phyloP scores from a whole-genome alignment of 768 basidiomycete genomes.

The Xanthoconium purpureum region DNA sequence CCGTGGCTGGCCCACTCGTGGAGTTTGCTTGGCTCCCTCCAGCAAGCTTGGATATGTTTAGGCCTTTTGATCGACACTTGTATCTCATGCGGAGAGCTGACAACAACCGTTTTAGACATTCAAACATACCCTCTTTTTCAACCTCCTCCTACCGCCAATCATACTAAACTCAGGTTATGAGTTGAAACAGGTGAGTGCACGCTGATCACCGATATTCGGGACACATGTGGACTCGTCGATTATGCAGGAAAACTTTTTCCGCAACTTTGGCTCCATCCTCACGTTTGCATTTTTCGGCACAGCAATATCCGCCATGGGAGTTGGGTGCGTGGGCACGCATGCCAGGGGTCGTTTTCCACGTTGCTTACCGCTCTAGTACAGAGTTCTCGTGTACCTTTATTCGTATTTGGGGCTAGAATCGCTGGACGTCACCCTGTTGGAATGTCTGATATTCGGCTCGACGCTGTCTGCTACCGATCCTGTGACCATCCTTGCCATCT shows the following conservation, averaged over 20 bases:
- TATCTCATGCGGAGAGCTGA: constrained; percentile 3
- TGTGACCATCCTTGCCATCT: constrained; percentile 96
- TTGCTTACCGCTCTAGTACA: constrained; percentile 53
- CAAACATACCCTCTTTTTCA: constrained; percentile 97
- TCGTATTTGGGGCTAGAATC: constrained; percentile 91
- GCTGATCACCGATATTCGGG: background rate
- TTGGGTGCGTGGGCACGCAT: constrained; percentile 64
- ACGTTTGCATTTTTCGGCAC: constrained; percentile 94
- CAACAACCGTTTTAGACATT: constrained; percentile 63
- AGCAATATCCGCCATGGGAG: constrained; percentile 92
- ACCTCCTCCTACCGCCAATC: constrained; percentile 95
- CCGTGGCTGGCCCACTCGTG: background rate
- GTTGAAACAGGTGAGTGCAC: constrained; percentile 76
- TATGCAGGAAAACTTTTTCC: constrained; percentile 92
- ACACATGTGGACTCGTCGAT: background rate
- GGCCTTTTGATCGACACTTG: background rate
- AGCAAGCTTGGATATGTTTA: background rate
- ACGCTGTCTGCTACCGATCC: constrained; percentile 97
- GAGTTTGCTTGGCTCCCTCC: background rate
- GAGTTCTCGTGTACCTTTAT: constrained; percentile 91
- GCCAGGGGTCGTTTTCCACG: background rate
- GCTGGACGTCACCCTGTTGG: constrained; percentile 78
- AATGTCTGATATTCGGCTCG: constrained; percentile 95
- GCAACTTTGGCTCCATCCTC: constrained; percentile 95
- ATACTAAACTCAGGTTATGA: constrained; percentile 98